Evolutionary conservation across 352 stramenopile genomes (phyloP).

Genomic region (Globisporangium radiosum): DNA sequence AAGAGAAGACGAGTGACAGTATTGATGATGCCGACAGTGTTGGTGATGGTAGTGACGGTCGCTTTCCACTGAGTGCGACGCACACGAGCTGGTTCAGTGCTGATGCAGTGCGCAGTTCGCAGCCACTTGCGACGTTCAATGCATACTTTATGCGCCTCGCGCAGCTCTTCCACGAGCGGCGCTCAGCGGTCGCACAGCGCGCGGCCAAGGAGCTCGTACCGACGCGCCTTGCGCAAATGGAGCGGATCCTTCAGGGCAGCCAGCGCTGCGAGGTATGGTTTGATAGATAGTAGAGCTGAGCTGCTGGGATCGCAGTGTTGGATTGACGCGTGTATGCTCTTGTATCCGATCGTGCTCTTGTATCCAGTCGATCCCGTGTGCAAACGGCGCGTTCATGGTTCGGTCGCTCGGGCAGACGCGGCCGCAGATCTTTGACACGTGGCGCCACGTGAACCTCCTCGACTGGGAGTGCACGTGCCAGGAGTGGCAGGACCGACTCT

Average conservation of each 20-base stretch:
- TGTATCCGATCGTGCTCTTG: not conserved
- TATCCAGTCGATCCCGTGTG: conserved; percentile 66
- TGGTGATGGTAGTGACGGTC: conserved; percentile 16
- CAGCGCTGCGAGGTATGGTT: conserved; percentile 68
- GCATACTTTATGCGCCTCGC: conserved; percentile 71
- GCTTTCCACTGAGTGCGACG: conserved; percentile 28
- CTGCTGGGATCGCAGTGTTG: too few relatives aligned
- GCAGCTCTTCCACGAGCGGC: conserved; percentile 61
- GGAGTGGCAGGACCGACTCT: conserved; percentile 75
- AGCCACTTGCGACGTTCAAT: conserved; percentile 58
- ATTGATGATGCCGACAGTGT: conserved; percentile 3
- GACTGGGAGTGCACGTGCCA: conserved; percentile 76
- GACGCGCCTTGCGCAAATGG: conserved; percentile 49
- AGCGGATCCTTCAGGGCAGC: conserved; percentile 64
- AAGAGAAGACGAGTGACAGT: not conserved
- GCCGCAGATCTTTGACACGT: conserved; percentile 54
- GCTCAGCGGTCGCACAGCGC: conserved; percentile 43
- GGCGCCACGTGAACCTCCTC: conserved; percentile 68
- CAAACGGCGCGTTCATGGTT: conserved; percentile 76
- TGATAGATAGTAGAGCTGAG: not conserved
- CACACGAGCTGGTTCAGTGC: conserved; percentile 59
- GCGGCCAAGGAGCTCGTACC: conserved; percentile 57
- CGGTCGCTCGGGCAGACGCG: conserved; percentile 53
- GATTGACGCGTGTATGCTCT: not conserved
- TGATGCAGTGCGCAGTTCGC: conserved; percentile 47